Evolutionary conservation across 2,329 filamentous ascomycete genomes (phyloP).

Genomic region (Teratosphaeria zuluensis): DNA sequence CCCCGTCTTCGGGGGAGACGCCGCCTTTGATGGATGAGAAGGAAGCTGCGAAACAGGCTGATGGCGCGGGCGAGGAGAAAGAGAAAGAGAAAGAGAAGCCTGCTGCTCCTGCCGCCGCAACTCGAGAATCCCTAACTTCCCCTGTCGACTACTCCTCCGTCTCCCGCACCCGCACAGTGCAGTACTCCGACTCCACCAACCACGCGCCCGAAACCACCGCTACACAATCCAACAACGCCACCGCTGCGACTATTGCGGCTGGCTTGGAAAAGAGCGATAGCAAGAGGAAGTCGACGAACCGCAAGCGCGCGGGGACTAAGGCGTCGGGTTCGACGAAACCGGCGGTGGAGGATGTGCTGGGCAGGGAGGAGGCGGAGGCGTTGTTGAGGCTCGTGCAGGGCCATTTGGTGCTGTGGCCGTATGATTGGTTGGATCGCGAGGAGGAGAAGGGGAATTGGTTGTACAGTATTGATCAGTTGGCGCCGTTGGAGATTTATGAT

Average conservation of each 20-base stretch:
- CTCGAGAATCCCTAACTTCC: conserved; percentile 6
- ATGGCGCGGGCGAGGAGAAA: conserved; percentile 23
- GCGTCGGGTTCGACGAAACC: background rate
- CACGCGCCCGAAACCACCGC: conserved; percentile 22
- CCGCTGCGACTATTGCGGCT: conserved; percentile 10
- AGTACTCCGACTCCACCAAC: conserved; percentile 18
- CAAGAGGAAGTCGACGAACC: background rate
- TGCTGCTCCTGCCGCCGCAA: background rate
- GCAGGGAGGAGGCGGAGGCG: conserved; percentile 67
- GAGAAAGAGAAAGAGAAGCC: conserved; percentile 23
- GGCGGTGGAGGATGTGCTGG: conserved; percentile 63
- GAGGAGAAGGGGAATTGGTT: conserved; percentile 93
- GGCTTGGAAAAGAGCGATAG: conserved; percentile 48
- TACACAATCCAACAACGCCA: conserved; percentile 7
- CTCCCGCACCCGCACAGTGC: conserved; percentile 23
- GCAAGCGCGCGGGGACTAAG: background rate
- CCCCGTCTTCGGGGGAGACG: conserved; percentile 13
- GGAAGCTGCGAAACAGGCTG: conserved; percentile 10
- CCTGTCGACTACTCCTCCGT: conserved; percentile 23
- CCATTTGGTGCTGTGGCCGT: conserved; percentile 82
- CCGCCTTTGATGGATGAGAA: conserved; percentile 20
- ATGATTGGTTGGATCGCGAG: conserved; percentile 86
- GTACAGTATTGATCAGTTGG: conserved; percentile 91
- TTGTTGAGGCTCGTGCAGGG: conserved; percentile 76
- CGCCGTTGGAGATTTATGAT: conserved; percentile 84